Conservation (phyloP, 306 rosid species). For the Abrus precatorius region DNA sequence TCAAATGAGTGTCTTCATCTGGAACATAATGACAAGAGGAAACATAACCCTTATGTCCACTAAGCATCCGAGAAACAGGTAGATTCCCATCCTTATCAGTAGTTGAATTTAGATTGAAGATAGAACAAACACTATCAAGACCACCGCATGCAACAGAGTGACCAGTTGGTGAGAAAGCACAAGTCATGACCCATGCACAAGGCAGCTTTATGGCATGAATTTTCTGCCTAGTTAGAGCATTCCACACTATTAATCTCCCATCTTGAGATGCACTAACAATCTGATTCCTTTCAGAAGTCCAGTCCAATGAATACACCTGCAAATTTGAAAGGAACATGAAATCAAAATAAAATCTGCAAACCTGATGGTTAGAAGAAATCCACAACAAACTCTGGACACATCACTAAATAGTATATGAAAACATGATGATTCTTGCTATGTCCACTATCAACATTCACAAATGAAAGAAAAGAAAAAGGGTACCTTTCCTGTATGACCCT, state of each 20-base stretch:
- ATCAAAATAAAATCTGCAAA: conserved; percentile 24
- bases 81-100: conserved; percentile 75
- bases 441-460: neutral
- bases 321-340: conserved; percentile 14
- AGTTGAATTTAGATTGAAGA: conserved; percentile 79
- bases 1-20: conserved; percentile 80
- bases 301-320: conserved; percentile 90
- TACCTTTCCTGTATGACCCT: conserved; percentile 91
- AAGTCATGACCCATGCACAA: conserved; percentile 95
- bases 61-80: conserved; percentile 74
- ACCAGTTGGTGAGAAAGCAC: conserved; percentile 88
- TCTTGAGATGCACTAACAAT: conserved; percentile 97
- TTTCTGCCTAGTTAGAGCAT: conserved; percentile 92
- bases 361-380: neutral
- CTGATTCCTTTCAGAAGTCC: conserved; percentile 82
- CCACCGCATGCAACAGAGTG: conserved; percentile 92
- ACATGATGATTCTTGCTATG: neutral
- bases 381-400: neutral
- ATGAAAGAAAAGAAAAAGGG: neutral
- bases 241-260: conserved; percentile 91
- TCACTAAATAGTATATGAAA: neutral
- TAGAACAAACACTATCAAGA: conserved; percentile 91
- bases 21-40: conserved; percentile 92
- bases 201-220: conserved; percentile 83
- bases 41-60: conserved; percentile 88